Conservation (phyloP, 441 rosid genomes). For the Caryocar brasiliense region DNA sequence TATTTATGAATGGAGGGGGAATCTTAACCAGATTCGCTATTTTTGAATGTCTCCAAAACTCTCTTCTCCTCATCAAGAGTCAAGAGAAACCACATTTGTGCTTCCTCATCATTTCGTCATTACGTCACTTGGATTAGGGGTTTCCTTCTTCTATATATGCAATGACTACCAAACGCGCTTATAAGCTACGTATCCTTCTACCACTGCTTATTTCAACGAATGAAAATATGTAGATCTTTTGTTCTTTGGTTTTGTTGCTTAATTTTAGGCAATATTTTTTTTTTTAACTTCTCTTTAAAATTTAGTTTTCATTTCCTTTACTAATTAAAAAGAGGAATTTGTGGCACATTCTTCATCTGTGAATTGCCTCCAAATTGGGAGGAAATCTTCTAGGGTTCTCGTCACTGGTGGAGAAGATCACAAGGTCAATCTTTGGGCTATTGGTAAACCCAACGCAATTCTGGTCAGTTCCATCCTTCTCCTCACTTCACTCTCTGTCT, state of each 20-base stretch:
- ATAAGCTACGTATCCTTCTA: slow-evolving; percentile 97
- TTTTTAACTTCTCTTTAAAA: background rate
- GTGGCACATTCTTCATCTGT: slow-evolving; percentile 94
- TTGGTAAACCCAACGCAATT: slow-evolving; percentile 95
- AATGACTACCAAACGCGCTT: slow-evolving; percentile 98
- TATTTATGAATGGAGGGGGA: no score
- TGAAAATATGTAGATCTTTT: background rate
- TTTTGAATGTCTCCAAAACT: no score
- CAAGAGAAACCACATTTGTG: no score
- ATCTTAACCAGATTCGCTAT: no score
- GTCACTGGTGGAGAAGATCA: slow-evolving; percentile 98
- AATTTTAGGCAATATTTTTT: background rate
- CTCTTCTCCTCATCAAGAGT: no score
- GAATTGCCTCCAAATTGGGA: slow-evolving; percentile 94
- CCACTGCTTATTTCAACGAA: background rate
- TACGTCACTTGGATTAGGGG: no score
- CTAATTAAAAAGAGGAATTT: slow-evolving; percentile 66
- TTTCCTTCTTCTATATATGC: no score
- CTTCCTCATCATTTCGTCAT: no score
- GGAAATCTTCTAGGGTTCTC: slow-evolving; percentile 88
- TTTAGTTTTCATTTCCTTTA: slow-evolving; percentile 3
- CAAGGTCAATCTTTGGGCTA: slow-evolving; percentile 97
- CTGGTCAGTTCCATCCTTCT: slow-evolving; percentile 46
- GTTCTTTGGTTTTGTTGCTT: background rate
- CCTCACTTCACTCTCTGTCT: background rate